These are phyloP conservation scores for Arabis alpina DNA, from an alignment of 345 rosid genomes.

Conservation along the genomic window DNA sequence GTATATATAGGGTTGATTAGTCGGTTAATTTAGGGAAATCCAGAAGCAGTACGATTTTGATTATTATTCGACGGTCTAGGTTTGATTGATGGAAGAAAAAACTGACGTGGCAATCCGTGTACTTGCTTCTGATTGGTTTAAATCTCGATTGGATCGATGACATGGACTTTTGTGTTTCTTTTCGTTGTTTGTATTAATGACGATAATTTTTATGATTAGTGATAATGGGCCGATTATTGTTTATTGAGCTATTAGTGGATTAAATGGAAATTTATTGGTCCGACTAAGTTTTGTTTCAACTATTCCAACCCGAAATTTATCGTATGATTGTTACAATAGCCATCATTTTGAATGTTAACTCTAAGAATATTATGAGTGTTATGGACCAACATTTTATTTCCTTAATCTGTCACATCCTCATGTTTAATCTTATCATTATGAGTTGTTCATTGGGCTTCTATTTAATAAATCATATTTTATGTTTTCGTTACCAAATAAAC, in stretches of 20 bases:
- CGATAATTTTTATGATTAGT: neutral
- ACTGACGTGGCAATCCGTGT: conserved; percentile 34
- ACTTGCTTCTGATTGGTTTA: conserved; percentile 8
- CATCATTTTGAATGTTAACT: no score
- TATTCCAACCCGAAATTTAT: no score
- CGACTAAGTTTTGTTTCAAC: no score
- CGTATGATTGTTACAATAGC: no score
- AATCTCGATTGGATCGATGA: neutral
- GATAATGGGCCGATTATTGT: neutral
- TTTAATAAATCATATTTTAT: no score
- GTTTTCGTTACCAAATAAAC: no score
- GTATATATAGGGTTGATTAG: conserved; percentile 27
- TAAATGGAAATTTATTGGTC: no score
- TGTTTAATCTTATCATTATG: no score
- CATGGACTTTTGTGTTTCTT: conserved; percentile 42
- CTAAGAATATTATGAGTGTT: no score
- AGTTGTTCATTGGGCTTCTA: no score
- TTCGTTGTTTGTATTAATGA: neutral
- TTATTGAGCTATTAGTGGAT: neutral
- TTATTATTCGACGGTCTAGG: conserved; percentile 19
- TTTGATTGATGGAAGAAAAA: neutral
- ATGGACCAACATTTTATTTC: no score
- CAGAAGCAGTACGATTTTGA: neutral
- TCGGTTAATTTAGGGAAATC: conserved; percentile 27
- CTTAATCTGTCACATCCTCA: no score